Evolutionary conservation across 495 filamentous ascomycete genomes (phyloP).

Genomic region (Xylaria curta): DNA sequence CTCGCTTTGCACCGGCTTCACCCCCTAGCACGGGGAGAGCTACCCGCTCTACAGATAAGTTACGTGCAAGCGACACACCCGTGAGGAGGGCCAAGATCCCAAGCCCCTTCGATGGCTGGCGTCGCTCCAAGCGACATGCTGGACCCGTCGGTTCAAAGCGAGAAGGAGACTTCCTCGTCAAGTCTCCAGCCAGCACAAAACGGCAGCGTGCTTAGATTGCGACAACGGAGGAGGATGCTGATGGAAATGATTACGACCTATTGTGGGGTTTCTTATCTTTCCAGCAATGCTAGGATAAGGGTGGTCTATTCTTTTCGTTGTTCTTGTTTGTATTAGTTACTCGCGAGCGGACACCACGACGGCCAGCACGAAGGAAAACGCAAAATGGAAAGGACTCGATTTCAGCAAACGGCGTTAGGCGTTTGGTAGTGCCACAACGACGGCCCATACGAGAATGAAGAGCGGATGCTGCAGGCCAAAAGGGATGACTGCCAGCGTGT

Average conservation of each 20-base stretch:
- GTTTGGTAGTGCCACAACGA: neutral
- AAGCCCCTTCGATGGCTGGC: slow-evolving; percentile 73
- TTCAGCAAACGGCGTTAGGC: slow-evolving; percentile 25
- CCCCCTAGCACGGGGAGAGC: slow-evolving; percentile 62
- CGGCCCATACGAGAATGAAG: slow-evolving; percentile 20
- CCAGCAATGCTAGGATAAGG: neutral
- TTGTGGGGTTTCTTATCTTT: slow-evolving; percentile 9
- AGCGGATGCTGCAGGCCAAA: slow-evolving; percentile 9
- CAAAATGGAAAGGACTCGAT: neutral
- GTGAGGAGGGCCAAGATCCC: slow-evolving; percentile 46
- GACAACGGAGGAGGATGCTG: slow-evolving; percentile 9
- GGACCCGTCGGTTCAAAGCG: slow-evolving; percentile 51
- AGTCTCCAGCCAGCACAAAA: slow-evolving; percentile 39
- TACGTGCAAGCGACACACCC: slow-evolving; percentile 36
- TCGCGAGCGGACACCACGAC: neutral
- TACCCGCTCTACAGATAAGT: slow-evolving; percentile 52
- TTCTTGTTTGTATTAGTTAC: slow-evolving; percentile 29
- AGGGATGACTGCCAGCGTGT: slow-evolving; percentile 4
- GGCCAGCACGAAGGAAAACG: neutral
- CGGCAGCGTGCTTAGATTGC: slow-evolving; percentile 45
- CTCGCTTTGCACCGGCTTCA: slow-evolving; percentile 58
- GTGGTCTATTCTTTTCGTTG: slow-evolving; percentile 18
- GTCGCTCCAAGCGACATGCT: slow-evolving; percentile 60
- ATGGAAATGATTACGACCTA: slow-evolving; percentile 14
- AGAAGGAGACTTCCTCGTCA: slow-evolving; percentile 46